phyloP scores from a whole-genome alignment of 495 filamentous ascomycete genomes.

The Daldinia loculata region DNA sequence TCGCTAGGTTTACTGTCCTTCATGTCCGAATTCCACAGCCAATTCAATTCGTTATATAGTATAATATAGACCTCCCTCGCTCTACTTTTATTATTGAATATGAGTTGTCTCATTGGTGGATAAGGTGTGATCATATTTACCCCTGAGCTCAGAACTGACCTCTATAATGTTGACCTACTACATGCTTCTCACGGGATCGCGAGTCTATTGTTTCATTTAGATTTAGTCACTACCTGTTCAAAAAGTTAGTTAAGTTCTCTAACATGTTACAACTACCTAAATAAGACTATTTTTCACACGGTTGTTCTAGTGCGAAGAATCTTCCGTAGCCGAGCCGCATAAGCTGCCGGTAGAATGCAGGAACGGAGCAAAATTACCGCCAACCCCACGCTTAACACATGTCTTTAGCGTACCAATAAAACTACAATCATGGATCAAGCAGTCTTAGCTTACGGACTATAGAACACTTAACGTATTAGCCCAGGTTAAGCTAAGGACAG shows the following conservation, averaged over 20 bases:
- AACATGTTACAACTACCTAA: background rate
- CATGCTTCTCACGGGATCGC: no score
- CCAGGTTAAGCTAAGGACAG: background rate
- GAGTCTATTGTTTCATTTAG: no score
- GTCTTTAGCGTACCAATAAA: background rate
- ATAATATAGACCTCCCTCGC: slow-evolving; percentile 30
- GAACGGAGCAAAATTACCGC: slow-evolving; percentile 29
- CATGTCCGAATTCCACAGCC: slow-evolving; percentile 41
- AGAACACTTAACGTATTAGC: background rate
- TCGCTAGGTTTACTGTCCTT: slow-evolving; percentile 44
- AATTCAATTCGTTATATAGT: slow-evolving; percentile 39
- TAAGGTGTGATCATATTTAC: no score
- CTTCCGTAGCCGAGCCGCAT: slow-evolving; percentile 28
- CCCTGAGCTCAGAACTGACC: no score
- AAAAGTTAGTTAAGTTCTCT: background rate
- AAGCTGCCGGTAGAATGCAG: slow-evolving; percentile 37
- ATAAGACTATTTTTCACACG: background rate
- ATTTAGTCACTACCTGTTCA: no score
- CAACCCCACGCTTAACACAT: slow-evolving; percentile 5
- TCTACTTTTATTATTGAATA: background rate
- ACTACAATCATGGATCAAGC: background rate
- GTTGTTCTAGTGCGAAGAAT: background rate
- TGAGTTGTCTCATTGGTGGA: background rate
- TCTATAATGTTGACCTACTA: no score
- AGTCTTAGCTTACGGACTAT: background rate